Percentiles rank a stretch among this genome's conserved stretches.
These are phyloP conservation scores for Trametes versicolor DNA, from an alignment of 1,284 basidiomycete species.

Conservation along the genomic window DNA sequence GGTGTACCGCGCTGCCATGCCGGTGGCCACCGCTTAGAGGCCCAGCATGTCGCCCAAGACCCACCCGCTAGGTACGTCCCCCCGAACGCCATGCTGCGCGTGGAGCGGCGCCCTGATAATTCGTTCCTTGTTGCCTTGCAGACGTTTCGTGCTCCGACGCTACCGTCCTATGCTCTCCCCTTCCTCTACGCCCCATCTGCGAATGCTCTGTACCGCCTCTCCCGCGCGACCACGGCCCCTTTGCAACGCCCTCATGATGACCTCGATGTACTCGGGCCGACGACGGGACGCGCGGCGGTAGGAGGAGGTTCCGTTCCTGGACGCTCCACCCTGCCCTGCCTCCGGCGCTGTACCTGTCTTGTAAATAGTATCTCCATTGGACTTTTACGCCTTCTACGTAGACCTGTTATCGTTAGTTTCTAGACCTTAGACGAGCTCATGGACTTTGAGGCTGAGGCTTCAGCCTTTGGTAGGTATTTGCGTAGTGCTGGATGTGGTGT, in stretches of 20 bases:
- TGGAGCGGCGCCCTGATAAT: constrained; percentile 9
- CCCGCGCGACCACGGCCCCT: constrained; percentile 6
- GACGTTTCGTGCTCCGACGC: constrained; percentile 13
- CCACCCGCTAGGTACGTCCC: constrained; percentile 14
- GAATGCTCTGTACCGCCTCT: not conserved
- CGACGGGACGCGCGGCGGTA: not conserved
- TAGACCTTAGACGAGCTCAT: constrained; percentile 6
- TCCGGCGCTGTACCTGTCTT: constrained; percentile 6
- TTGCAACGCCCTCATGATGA: constrained; percentile 16
- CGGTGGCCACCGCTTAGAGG: constrained; percentile 19
- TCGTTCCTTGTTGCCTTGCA: not conserved
- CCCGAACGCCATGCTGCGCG: constrained; percentile 11
- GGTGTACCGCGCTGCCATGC: constrained; percentile 18
- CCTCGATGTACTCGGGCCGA: constrained; percentile 15
- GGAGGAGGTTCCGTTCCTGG: constrained; percentile 7
- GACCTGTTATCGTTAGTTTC: constrained; percentile 15
- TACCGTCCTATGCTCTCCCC: constrained; percentile 15
- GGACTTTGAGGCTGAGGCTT: not conserved
- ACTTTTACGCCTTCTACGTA: constrained; percentile 4
- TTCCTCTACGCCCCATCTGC: not conserved
- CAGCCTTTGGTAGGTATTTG: not conserved
- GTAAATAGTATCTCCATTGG: constrained; percentile 19
- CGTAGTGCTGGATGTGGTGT: not conserved
- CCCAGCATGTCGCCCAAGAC: not conserved
- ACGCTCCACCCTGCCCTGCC: not conserved